These are phyloP conservation scores for Nannochloris sp. DNA, from an alignment of 139 green algal species.

Conservation along the genomic window DNA sequence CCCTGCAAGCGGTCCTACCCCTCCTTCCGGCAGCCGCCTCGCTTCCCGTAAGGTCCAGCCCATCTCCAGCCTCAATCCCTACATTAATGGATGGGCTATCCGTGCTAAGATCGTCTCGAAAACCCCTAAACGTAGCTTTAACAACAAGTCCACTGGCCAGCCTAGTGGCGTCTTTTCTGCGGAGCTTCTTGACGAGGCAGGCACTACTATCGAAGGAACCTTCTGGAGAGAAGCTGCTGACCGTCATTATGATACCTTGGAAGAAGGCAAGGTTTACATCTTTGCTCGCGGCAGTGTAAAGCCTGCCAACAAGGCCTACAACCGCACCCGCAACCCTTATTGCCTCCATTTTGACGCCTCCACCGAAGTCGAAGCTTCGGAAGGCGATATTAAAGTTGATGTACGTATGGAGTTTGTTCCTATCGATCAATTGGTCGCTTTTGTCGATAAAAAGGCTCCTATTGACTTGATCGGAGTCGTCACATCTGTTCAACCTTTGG, in stretches of 20 bases:
- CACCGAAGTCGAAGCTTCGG: conserved; percentile 15
- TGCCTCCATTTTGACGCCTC: conserved; percentile 57
- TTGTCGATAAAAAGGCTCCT: conserved; percentile 50
- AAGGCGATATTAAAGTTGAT: conserved; percentile 53
- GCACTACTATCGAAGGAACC: conserved; percentile 60
- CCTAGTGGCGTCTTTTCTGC: conserved; percentile 35
- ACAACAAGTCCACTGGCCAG: conserved; percentile 13
- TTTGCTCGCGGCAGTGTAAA: conserved; percentile 49
- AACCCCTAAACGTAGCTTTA: conserved; percentile 18
- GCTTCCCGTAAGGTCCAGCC: conserved; percentile 31
- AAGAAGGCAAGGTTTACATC: conserved; percentile 39
- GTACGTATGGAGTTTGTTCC: conserved; percentile 53
- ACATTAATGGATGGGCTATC: conserved; percentile 58
- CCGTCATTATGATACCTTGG: conserved; percentile 23
- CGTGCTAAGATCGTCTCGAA: conserved; percentile 53
- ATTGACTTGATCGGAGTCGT: conserved; percentile 78
- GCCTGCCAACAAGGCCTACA: conserved; percentile 71
- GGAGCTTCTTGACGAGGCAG: conserved; percentile 71
- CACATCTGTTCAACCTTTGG: conserved; percentile 34
- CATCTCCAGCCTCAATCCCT: conserved; percentile 60
- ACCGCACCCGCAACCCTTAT: conserved; percentile 65
- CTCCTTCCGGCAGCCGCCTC: conserved; percentile 11
- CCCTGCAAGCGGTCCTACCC: conserved; percentile 10
- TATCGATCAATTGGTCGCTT: conserved; percentile 53
- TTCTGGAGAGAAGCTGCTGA: conserved; percentile 69